phyloP scores from a whole-genome alignment of 352 stramenopile genomes.

The Globisporangium cystogenes region DNA sequence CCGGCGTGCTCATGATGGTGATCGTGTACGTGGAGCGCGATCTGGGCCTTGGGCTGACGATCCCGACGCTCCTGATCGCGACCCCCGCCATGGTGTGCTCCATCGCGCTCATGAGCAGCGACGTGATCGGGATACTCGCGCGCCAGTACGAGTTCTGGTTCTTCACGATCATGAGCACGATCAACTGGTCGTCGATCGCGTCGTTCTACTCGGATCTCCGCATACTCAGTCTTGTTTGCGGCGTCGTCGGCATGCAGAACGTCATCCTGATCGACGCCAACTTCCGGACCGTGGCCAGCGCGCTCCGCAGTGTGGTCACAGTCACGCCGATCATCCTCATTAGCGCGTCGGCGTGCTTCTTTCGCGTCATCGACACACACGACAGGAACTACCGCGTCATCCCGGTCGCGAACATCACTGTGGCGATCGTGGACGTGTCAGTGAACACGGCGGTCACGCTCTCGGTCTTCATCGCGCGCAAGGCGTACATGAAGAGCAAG shows the following conservation, averaged over 20 bases:
- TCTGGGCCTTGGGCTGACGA: not conserved
- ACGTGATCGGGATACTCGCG: slow-evolving; percentile 1
- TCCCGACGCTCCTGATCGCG: slow-evolving; percentile 1
- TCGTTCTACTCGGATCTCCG: slow-evolving; percentile 7
- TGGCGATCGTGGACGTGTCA: slow-evolving; percentile 33
- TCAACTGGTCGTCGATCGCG: slow-evolving; percentile 8
- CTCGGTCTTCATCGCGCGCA: slow-evolving; percentile 26
- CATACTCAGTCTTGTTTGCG: slow-evolving; percentile 3
- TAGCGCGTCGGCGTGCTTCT: slow-evolving; percentile 1
- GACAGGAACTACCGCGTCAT: slow-evolving; percentile 10
- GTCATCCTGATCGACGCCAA: slow-evolving; percentile 10
- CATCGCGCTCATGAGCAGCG: slow-evolving; percentile 4
- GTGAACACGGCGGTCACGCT: slow-evolving; percentile 32
- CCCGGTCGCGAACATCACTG: slow-evolving; percentile 14
- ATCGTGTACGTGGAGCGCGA: slow-evolving; percentile 2
- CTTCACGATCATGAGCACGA: slow-evolving; percentile 12
- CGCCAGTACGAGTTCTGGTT: slow-evolving; percentile 14
- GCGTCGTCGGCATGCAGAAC: slow-evolving; percentile 6
- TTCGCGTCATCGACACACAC: slow-evolving; percentile 2
- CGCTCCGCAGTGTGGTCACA: slow-evolving; percentile 1
- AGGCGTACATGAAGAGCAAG: slow-evolving; percentile 29
- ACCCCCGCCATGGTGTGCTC: slow-evolving; percentile 4
- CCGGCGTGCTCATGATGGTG: slow-evolving; percentile 1
- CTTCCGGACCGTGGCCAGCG: slow-evolving; percentile 6
- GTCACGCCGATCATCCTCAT: slow-evolving; percentile 2